These are phyloP conservation scores for Trametes meyenii DNA, from an alignment of 768 basidiomycete species.

Conservation along the genomic window DNA sequence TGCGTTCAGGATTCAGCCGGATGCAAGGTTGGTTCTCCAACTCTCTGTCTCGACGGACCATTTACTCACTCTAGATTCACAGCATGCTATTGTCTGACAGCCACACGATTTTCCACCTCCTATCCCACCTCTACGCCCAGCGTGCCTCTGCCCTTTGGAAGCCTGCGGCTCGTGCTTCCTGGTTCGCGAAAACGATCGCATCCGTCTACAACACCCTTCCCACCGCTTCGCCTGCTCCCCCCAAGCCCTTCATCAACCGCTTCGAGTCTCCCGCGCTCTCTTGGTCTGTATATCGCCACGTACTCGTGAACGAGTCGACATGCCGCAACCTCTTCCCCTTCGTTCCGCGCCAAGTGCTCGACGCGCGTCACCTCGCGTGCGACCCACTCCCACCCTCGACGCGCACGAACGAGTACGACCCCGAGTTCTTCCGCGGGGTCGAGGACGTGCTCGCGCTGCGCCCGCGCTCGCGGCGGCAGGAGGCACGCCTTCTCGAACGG, in stretches of 20 bases:
- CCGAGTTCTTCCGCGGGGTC: constrained; percentile 70
- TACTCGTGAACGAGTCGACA: constrained; percentile 70
- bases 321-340: constrained; percentile 64
- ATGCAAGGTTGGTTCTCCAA: constrained; percentile 53
- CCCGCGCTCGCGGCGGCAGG: constrained; percentile 45
- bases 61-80: not conserved
- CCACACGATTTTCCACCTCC: constrained; percentile 65
- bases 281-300: constrained; percentile 70
- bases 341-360: constrained; percentile 60
- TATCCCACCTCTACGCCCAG: constrained; percentile 87
- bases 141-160: constrained; percentile 85
- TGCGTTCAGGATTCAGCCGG: constrained; percentile 72
- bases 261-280: constrained; percentile 47
- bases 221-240: constrained; percentile 37
- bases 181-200: constrained; percentile 68
- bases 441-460: constrained; percentile 52
- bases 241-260: constrained; percentile 38
- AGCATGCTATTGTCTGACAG: constrained; percentile 34
- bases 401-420: constrained; percentile 63
- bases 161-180: constrained; percentile 57
- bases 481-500: constrained; percentile 56
- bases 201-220: constrained; percentile 40
- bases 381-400: constrained; percentile 85
- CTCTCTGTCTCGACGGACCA: not conserved
- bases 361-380: constrained; percentile 64